Conservation (phyloP, 2,329 filamentous ascomycete species). For the Juglanconis oblonga region DNA sequence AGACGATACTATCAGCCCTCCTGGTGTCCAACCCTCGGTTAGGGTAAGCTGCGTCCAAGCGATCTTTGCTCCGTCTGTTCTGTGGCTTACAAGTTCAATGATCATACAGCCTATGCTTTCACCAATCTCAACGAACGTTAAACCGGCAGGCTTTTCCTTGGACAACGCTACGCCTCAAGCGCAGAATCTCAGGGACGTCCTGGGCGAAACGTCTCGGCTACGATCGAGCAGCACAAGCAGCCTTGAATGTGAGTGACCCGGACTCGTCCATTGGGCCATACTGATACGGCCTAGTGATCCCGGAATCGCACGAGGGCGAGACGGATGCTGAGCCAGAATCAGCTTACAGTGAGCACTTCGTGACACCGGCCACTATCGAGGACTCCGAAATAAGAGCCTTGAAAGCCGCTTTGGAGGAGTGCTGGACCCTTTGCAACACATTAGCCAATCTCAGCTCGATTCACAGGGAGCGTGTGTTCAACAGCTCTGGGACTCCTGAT, state of each 20-base stretch:
- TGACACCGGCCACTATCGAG: constrained; percentile 36
- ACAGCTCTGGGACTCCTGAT: constrained; percentile 69
- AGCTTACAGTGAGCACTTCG: constrained; percentile 47
- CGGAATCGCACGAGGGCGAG: constrained; percentile 45
- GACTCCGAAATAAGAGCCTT: constrained; percentile 66
- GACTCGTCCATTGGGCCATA: background rate
- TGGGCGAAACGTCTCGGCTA: constrained; percentile 50
- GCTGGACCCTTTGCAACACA: constrained; percentile 92
- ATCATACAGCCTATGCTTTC: constrained; percentile 58
- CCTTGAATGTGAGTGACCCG: constrained; percentile 65
- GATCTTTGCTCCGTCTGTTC: background rate
- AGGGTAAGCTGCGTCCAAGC: constrained; percentile 29
- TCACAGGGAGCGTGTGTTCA: constrained; percentile 76
- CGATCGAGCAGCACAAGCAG: constrained; percentile 70
- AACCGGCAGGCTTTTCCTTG: constrained; percentile 61
- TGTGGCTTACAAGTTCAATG: constrained; percentile 21
- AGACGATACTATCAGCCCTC: constrained; percentile 34
- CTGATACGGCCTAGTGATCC: constrained; percentile 48
- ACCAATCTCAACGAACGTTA: constrained; percentile 72
- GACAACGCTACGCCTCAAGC: constrained; percentile 76
- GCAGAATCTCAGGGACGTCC: constrained; percentile 75
- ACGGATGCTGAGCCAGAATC: constrained; percentile 51
- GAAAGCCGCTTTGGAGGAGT: constrained; percentile 77
- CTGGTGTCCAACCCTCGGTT: constrained; percentile 32
- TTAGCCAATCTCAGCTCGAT: constrained; percentile 80